Evolutionary conservation across 352 stramenopile genomes (phyloP), one percentile per base, ranked within the genome.

Genomic region (Nothophytophthora sp.): DNA sequence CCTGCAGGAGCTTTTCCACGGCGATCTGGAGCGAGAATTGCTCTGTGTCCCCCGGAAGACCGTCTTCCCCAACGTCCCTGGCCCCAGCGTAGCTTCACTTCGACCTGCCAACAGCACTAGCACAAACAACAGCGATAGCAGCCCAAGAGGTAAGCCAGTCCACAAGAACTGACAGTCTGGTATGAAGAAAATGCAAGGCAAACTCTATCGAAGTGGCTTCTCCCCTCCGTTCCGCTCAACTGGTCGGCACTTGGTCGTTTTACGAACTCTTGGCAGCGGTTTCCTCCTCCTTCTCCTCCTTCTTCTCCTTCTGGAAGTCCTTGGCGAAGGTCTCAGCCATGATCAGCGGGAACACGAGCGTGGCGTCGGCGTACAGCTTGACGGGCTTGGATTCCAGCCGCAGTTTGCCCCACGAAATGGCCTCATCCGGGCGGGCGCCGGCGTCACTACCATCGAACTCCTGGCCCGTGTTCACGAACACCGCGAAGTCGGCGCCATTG

Each of bases 371-470:
- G 58, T 98, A 99, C 12, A 98, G 54, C 78, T 99, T 99, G 29
- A 99, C 96, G 2, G 97, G 96, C 43, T 92, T 86, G 2, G 95
- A 95, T 52, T 87, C 92, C 12, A 99, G 77, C 11, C 85, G 86
- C 54, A 99, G 92, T 68, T 99, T 99, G 15, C 98, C 98, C 98
- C 98, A 99, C 35, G 96, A 99, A 30, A 99, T 83, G n/a, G 98
- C 98, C 60, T 99, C 98, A 55, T 99, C 97, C 0, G 98, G 98
- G 28, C 86, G 88, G 9, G 98, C 98, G 32, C 98, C 98, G 34
- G 95, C 96, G 67, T 99, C 98, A 66, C 92, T 99, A 27, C 98
- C 98, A 72, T 99, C 98, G 61, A 99, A 99, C 63, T 91, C 82
- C 43, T 99, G 91, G 27, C 91, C 97, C 18, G 98, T 99, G 80